Base-by-base conservation (phyloP, 768 basidiomycete species). In the Pleurotus eryngii region DNA sequence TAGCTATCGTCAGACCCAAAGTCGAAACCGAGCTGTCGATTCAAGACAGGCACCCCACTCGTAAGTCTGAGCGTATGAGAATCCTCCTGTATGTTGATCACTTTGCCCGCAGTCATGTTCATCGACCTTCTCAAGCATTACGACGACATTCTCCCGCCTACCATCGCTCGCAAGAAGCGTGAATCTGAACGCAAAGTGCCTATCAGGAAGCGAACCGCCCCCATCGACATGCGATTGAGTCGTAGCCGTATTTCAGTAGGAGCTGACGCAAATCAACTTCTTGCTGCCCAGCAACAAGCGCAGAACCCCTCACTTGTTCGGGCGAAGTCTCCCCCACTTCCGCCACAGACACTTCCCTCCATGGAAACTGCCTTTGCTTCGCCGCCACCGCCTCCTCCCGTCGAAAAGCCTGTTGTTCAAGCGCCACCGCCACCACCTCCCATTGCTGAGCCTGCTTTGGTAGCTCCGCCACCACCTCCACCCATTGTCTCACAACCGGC, bases 121-220 rank as follows among this genome's bases (percentile, higher is more conserved):
- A 83, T 93, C 35, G 94, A 96, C 66, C 80, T 98, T 1, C 61
- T 98, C 61, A 86, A 83, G 58, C 80, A 89, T 61, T 91, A 95
- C 65, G 76, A 78, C 12, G 79, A 75, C 2, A 78, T 96, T 42
- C 74, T 98, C 42, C 93, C 94, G 0, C 85, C 89, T 0, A 86
- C 92, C 1, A 86, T 98, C 56, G 79, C 83, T 47, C 87, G 83
- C 66, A 96, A 95, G 77, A 91, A 89, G 64, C 85, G 86, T 20
- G 93, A 95, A 65, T 87, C 91, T 0, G 93, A 92, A 62, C 86
- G 95, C 46, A 90, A 86, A 59, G 77, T 90, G 46, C 95, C 92
- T 11, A 67, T 86, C 20, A 81, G 94, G 42, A 95, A 95, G 66
- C 89, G 91, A 55, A 96, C 95, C 2, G 88, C 89, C 0, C 87